Conservation (phyloP, 2,329 filamentous ascomycete genomes). For the Periconia digitata region DNA sequence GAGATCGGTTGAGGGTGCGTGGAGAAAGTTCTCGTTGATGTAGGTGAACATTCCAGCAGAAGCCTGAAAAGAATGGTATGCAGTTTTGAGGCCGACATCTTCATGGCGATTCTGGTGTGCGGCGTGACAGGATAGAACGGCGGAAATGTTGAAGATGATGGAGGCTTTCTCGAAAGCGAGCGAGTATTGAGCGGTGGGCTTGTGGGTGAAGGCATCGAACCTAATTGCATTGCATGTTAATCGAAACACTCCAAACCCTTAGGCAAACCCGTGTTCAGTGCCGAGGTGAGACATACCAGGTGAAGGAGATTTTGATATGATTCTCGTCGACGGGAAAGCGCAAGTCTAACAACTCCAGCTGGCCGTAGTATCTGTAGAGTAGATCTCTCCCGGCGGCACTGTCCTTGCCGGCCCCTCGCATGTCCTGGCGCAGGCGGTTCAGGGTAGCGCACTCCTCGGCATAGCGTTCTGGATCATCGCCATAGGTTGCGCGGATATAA, state of each 20-base stretch:
- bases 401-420: constrained; percentile 95
- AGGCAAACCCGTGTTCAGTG: neutral
- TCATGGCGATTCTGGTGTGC: constrained; percentile 89
- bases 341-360: constrained; percentile 90
- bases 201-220: constrained; percentile 99
- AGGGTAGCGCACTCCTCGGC: constrained; percentile 92
- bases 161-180: constrained; percentile 98
- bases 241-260: no score
- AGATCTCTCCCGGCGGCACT: constrained; percentile 91
- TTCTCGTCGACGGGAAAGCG: constrained; percentile 97
- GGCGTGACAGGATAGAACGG: constrained; percentile 93
- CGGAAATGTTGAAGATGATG: constrained; percentile 99
- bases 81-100: constrained; percentile 89
- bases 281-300: no score
- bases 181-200: constrained; percentile 94
- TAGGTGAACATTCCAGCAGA: constrained; percentile 99
- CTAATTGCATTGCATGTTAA: constrained; percentile 52
- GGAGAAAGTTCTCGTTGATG: constrained; percentile 99
- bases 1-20: constrained; percentile 93
- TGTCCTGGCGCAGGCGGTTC: constrained; percentile 94
- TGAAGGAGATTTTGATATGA: constrained; percentile 98
- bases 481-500: constrained; percentile 92
- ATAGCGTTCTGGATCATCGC: constrained; percentile 95
- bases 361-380: constrained; percentile 95
- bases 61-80: constrained; percentile 97